Conservation (phyloP, 2,329 filamentous ascomycete genomes). For the Pezicula neosporulosa region DNA sequence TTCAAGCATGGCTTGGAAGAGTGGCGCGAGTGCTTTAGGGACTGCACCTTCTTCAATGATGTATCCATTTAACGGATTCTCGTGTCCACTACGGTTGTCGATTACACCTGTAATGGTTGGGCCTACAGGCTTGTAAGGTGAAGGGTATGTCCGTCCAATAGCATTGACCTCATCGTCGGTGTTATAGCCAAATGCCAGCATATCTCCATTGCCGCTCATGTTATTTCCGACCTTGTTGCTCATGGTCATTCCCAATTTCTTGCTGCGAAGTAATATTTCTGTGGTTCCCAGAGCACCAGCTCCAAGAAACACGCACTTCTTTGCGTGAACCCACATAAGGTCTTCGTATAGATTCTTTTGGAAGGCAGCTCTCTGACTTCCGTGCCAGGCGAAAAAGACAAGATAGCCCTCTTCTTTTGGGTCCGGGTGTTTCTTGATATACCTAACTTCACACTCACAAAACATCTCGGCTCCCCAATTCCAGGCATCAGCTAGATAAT, state of each 20-base stretch:
- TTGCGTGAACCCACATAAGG: constrained; percentile 65
- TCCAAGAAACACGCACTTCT: constrained; percentile 62
- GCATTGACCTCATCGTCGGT: constrained; percentile 53
- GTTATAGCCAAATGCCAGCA: constrained; percentile 63
- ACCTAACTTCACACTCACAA: constrained; percentile 63
- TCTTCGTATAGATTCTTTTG: constrained; percentile 51
- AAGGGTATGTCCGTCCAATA: constrained; percentile 48
- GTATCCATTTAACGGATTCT: constrained; percentile 56
- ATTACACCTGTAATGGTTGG: constrained; percentile 63
- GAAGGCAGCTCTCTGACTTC: constrained; percentile 52
- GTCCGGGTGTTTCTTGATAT: constrained; percentile 50
- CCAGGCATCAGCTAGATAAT: constrained; percentile 67
- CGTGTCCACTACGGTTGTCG: constrained; percentile 49
- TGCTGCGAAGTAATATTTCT: constrained; percentile 61
- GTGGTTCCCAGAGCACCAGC: constrained; percentile 63
- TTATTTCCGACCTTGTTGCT: constrained; percentile 54
- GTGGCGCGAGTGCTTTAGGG: constrained; percentile 50
- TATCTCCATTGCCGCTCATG: constrained; percentile 66
- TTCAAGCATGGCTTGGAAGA: constrained; percentile 56
- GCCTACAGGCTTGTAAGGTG: constrained; percentile 49
- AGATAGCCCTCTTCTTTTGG: constrained; percentile 51
- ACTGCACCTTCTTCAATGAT: constrained; percentile 63
- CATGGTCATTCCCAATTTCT: constrained; percentile 52
- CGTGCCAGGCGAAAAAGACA: constrained; percentile 63
- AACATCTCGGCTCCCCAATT: constrained; percentile 72